Percentiles rank a stretch among this genome's conserved stretches.
phyloP scores from a whole-genome alignment of 2,329 filamentous ascomycete species.

The Fusarium haematococcum region DNA sequence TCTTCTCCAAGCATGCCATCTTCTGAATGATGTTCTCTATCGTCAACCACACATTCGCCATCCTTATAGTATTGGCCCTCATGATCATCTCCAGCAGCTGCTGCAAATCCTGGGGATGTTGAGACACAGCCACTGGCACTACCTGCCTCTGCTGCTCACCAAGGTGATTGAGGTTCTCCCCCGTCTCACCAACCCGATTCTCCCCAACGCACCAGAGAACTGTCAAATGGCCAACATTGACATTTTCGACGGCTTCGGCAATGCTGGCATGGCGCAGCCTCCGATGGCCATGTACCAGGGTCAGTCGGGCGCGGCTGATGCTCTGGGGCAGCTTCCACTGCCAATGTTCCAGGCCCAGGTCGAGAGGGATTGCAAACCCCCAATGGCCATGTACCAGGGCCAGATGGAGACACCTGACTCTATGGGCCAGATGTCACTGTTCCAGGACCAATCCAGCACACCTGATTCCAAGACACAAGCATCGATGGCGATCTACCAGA shows the following conservation, averaged over 20 bases:
- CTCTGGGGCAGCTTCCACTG: not conserved
- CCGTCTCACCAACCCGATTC: slow-evolving; percentile 68
- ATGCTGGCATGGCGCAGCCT: slow-evolving; percentile 69
- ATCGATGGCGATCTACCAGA: slow-evolving; percentile 61
- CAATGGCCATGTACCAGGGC: not conserved
- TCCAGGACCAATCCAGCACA: not conserved
- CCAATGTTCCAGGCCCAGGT: not conserved
- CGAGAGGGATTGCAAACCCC: not conserved
- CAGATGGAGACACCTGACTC: not conserved
- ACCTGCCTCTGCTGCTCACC: slow-evolving; percentile 79
- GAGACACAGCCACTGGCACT: slow-evolving; percentile 81
- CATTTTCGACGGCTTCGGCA: slow-evolving; percentile 75
- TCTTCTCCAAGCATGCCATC: slow-evolving; percentile 80
- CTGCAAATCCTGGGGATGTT: slow-evolving; percentile 75
- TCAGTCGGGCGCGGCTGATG: not conserved
- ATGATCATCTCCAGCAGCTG: slow-evolving; percentile 79
- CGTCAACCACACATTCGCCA: slow-evolving; percentile 70
- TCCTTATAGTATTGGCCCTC: slow-evolving; percentile 74
- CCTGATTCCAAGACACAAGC: slow-evolving; percentile 44
- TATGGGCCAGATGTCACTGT: not conserved
- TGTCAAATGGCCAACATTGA: slow-evolving; percentile 66
- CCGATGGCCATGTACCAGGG: slow-evolving; percentile 42
- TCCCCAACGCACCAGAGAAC: slow-evolving; percentile 69
- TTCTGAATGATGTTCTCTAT: slow-evolving; percentile 79
- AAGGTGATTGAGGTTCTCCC: slow-evolving; percentile 82